Conservation (phyloP, 768 basidiomycete species). For the Boletus barrowsii region DNA sequence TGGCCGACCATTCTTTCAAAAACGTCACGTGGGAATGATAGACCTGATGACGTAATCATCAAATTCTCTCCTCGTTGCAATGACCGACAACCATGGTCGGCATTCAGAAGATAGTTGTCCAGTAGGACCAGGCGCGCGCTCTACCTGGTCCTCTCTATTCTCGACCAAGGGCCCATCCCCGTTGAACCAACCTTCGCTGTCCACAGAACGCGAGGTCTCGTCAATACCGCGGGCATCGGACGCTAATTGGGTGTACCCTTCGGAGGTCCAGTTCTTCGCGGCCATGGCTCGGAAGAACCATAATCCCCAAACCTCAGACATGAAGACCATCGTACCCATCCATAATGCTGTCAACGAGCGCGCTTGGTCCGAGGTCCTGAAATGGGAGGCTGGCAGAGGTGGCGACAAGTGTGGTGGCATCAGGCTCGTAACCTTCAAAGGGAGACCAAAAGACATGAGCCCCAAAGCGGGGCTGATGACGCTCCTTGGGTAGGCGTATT, state of each 20-base stretch:
- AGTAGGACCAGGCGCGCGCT: conserved; percentile 56
- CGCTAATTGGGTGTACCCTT: conserved; percentile 95
- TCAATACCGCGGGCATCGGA: conserved; percentile 77
- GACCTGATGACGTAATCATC: conserved; percentile 16
- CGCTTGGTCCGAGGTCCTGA: conserved; percentile 78
- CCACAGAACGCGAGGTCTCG: conserved; percentile 75
- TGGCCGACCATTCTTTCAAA: too few species aligned
- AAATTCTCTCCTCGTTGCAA: conserved; percentile 1
- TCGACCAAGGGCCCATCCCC: conserved; percentile 9
- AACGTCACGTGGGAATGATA: too few species aligned
- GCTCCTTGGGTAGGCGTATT: conserved; percentile 71
- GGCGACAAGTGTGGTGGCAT: conserved; percentile 79
- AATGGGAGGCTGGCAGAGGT: conserved; percentile 81
- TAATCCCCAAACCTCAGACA: conserved; percentile 81
- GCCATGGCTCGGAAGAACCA: conserved; percentile 96
- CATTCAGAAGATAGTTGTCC: conserved; percentile 49
- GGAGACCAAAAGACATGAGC: conserved; percentile 74
- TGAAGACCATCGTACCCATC: conserved; percentile 95
- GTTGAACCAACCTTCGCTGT: conserved; percentile 39
- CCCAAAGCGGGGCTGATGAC: conserved; percentile 80
- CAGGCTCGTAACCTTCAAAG: conserved; percentile 87
- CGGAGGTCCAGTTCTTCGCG: conserved; percentile 97
- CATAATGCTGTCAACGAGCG: conserved; percentile 99
- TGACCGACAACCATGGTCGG: conserved; percentile 38
- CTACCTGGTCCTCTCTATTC: conserved; percentile 40